Evolutionary conservation across 495 filamentous ascomycete genomes (phyloP), one percentile per base, ranked within the genome.

Genomic region (Cairneyella variabilis): DNA sequence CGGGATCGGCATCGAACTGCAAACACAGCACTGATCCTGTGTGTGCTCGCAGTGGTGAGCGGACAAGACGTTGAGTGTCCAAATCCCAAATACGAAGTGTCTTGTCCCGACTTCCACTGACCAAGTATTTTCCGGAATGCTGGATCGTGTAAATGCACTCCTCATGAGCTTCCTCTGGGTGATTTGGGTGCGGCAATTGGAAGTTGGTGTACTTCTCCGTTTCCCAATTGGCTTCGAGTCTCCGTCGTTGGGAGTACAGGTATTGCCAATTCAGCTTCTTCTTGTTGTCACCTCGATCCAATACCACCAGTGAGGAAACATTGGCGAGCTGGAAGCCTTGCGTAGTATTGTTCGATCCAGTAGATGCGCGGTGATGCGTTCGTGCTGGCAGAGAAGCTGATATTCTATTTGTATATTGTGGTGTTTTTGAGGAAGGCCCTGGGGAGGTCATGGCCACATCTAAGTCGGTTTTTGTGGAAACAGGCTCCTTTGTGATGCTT

Each of bases 111-210:
- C 91, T 97, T 22, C 95, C 93, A 62, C 90, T 96, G 43, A 97
- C 92, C 11, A 99, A 80, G 67, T 85, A 95, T 40, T 88, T 85
- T 0, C 86, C 75, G 37, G 83, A 83, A 62, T 88, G 95, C 63
- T 97, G 91, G 26, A 98, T 85, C 6, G 89, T 91, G 71, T 98
- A 98, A 32, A 98, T 91, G 66, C 92, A 97, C 62, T 98, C 93
- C 9, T 69, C 73, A 60, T 98, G 93, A 2, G 87, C 88, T 63
- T 97, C 93, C 22, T 89, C 82, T 23, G 81, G 79, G 60, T 91
- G 75, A 30, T 85, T 76, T 0, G 88, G 89, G 54, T 95, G 89
- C 2, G 93, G 93, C 6, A 98, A 76, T 66, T 91, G 89, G 66
- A 97, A 97, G 57, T 88, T 95, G 5, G 76, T 82, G 64, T 76